These are phyloP conservation scores for Passiflora organensis DNA, from an alignment of 345 rosid genomes.

Conservation along the genomic window DNA sequence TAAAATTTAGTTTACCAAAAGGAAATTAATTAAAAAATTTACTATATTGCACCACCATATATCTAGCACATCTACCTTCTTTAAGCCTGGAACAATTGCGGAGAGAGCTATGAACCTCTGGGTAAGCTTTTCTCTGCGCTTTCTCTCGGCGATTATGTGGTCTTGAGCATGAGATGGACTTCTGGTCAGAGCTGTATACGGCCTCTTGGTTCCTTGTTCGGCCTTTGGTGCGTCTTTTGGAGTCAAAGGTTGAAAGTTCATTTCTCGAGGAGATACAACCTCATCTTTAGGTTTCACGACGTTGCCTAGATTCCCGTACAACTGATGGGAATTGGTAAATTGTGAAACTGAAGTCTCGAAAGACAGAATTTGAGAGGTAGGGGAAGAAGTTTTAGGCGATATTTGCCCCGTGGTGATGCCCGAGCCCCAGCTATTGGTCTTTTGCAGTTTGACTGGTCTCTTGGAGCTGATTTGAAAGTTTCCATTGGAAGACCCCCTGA, in stretches of 20 bases:
- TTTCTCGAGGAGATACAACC: constrained; percentile 13
- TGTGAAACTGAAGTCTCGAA: constrained; percentile 16
- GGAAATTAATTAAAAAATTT: too few relatives aligned
- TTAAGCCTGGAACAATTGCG: constrained; percentile 67
- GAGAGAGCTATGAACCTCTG: constrained; percentile 68
- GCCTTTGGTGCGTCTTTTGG: constrained; percentile 10
- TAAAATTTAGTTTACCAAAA: too few relatives aligned
- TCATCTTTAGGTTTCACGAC: constrained; percentile 25
- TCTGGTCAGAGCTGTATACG: constrained; percentile 20
- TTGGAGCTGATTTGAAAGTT: constrained; percentile 13
- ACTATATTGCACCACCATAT: too few relatives aligned
- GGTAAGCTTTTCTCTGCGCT: constrained; percentile 70
- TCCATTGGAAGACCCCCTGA: constrained; percentile 14
- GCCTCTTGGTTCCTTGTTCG: constrained; percentile 5
- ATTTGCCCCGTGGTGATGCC: constrained; percentile 12
- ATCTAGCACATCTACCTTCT: constrained; percentile 50
- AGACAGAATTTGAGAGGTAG: constrained; percentile 25
- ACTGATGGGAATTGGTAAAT: constrained; percentile 15
- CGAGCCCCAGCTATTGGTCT: constrained; percentile 29
- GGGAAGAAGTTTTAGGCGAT: constrained; percentile 13
- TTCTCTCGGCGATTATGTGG: constrained; percentile 81
- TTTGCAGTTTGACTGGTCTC: constrained; percentile 26
- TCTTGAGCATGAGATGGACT: constrained; percentile 49
- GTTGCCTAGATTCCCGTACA: constrained; percentile 8
- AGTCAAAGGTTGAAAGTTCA: constrained; percentile 4